A percentile compares a stretch with the other conserved stretches of the same genome.
Evolutionary conservation across 257 asterid genomes (phyloP).

Genomic region (Lavandula angustifolia): DNA sequence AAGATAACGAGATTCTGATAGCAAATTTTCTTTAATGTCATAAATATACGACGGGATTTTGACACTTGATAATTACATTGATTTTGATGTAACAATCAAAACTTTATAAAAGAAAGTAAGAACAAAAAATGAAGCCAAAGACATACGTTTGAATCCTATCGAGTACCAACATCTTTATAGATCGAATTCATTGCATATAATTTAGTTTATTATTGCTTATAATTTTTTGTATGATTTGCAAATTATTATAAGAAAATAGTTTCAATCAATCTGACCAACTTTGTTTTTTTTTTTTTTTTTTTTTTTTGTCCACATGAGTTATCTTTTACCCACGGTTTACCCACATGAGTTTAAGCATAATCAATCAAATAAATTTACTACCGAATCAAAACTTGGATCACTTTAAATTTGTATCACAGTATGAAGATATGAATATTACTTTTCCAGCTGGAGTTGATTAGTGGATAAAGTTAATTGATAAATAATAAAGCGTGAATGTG

Average conservation of each 20-base stretch:
- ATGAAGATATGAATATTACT: constrained; percentile 25
- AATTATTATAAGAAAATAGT: no score
- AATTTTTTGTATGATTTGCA: no score
- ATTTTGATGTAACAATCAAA: constrained; percentile 39
- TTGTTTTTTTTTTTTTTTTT: no score
- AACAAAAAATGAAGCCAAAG: background rate
- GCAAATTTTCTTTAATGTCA: constrained; percentile 34
- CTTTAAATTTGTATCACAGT: constrained; percentile 3
- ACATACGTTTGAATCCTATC: no score
- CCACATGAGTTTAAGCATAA: background rate
- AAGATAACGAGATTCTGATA: constrained; percentile 20
- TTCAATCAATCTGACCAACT: no score
- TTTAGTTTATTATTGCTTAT: no score
- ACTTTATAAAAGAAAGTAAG: background rate
- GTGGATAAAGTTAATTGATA: constrained; percentile 36
- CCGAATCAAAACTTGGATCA: constrained; percentile 28
- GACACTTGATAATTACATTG: constrained; percentile 32
- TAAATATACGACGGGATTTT: constrained; percentile 27
- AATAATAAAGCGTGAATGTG: constrained; percentile 16
- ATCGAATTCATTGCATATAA: no score
- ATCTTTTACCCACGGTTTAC: background rate
- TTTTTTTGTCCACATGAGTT: constrained; percentile 37
- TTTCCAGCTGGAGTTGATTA: constrained; percentile 66
- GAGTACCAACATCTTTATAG: no score
- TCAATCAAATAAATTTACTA: background rate